A percentile compares a stretch with the other conserved stretches of the same genome.
phyloP scores from a whole-genome alignment of 306 rosid genomes.

The Begonia peltatifolia region DNA sequence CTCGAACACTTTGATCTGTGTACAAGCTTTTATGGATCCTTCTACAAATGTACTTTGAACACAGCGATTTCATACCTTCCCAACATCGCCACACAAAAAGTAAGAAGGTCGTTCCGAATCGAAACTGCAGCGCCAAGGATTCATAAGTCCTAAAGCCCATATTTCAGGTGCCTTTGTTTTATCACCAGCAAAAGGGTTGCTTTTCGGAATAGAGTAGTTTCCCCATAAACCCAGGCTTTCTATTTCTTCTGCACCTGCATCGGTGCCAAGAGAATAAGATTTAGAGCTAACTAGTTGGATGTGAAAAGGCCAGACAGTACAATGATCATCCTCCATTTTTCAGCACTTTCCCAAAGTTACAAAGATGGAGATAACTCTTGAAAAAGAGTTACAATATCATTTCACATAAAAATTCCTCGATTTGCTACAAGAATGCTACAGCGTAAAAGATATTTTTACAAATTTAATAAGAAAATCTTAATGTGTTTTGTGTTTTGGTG shows the following conservation, averaged over 20 bases:
- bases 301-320: too few relatives aligned
- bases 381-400: too few relatives aligned
- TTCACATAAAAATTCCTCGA: too few relatives aligned
- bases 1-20: too few relatives aligned
- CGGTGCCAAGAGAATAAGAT: neutral
- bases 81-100: constrained; percentile 80
- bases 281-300: neutral
- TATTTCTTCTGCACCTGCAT: constrained; percentile 49
- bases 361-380: too few relatives aligned
- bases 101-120: constrained; percentile 75
- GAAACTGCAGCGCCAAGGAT: constrained; percentile 99
- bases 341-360: too few relatives aligned
- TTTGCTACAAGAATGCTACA: too few relatives aligned
- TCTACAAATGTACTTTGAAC: neutral
- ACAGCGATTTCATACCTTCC: constrained; percentile 45
- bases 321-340: too few relatives aligned
- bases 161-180: constrained; percentile 54
- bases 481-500: too few relatives aligned
- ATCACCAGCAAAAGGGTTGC: constrained; percentile 66
- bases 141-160: constrained; percentile 82
- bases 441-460: too few relatives aligned
- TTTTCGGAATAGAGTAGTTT: constrained; percentile 77
- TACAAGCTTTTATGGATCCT: neutral
- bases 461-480: too few relatives aligned
- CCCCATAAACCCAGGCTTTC: constrained; percentile 73